These are phyloP conservation scores for Pyrus hybrid DNA, from an alignment of 331 rosid genomes.

Conservation along the genomic window DNA sequence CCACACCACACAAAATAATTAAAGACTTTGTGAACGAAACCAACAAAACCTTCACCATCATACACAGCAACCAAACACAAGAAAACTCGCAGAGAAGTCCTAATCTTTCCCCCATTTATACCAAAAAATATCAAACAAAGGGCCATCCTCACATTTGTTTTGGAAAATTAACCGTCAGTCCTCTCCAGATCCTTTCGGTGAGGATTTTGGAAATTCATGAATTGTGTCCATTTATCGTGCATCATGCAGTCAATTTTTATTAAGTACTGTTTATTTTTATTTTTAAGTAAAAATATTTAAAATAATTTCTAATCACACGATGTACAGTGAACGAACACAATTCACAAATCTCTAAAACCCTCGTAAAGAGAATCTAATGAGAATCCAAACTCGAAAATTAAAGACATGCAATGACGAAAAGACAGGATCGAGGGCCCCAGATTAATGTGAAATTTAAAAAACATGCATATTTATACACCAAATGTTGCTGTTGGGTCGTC, in stretches of 20 bases:
- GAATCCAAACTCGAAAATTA: too few species aligned
- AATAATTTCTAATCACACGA: too few species aligned
- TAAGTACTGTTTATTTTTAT: too few species aligned
- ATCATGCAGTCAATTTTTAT: rapidly evolving
- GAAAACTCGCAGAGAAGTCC: neutral
- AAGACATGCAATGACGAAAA: neutral
- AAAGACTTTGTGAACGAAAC: neutral
- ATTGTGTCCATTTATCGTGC: too few species aligned
- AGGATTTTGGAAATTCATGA: too few species aligned
- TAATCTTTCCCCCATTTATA: too few species aligned
- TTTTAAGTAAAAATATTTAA: too few species aligned
- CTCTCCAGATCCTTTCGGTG: too few species aligned
- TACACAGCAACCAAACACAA: too few species aligned
- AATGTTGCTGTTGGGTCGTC: neutral
- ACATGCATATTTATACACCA: neutral
- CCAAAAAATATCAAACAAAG: neutral
- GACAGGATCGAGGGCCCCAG: neutral
- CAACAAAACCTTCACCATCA: neutral
- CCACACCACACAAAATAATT: too few species aligned
- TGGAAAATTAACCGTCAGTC: neutral
- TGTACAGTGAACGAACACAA: too few species aligned
- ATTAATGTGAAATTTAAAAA: neutral
- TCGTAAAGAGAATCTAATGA: rapidly evolving
- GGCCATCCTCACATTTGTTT: neutral
- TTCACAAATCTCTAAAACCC: too few species aligned